Conservation (phyloP, 495 filamentous ascomycete genomes). For the Baudoinia panamericana region DNA sequence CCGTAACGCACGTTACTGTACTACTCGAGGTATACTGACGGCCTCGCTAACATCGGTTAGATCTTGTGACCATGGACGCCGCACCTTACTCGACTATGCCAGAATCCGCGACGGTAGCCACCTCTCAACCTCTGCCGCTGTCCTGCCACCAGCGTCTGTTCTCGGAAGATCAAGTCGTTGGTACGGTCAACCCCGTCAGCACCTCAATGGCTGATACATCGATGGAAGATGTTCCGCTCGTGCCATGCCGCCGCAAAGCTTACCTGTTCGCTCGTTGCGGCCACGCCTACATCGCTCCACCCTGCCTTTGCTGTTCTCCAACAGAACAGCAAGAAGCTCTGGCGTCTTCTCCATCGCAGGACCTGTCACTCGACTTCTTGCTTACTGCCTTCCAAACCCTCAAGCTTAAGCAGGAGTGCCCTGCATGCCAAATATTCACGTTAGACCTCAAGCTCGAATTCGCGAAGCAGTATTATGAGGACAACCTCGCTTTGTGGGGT, state of each 20-base stretch:
- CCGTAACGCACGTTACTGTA: too few relatives aligned
- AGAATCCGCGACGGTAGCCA: too few relatives aligned
- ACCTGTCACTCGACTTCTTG: not conserved
- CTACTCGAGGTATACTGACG: too few relatives aligned
- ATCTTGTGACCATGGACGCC: too few relatives aligned
- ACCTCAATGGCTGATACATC: too few relatives aligned
- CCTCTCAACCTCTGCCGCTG: too few relatives aligned
- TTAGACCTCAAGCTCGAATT: not conserved
- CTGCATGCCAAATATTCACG: not conserved
- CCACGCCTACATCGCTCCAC: not conserved
- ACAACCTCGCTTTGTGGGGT: not conserved
- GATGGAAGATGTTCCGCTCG: too few relatives aligned
- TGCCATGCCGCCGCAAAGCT: not conserved
- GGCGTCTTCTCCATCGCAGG: not conserved
- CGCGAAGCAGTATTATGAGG: not conserved
- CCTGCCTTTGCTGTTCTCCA: not conserved
- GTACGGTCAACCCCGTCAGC: too few relatives aligned
- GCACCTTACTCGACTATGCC: too few relatives aligned
- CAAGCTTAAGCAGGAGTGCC: not conserved
- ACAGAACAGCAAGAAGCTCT: not conserved
- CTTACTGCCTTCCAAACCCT: not conserved
- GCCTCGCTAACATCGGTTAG: too few relatives aligned
- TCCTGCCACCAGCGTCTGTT: too few relatives aligned
- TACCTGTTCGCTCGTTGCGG: not conserved
- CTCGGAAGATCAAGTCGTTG: too few relatives aligned